A percentile compares a stretch with the other conserved stretches of the same genome.
phyloP scores from a whole-genome alignment of 2,329 filamentous ascomycete genomes.

The Penicillium crustosum region DNA sequence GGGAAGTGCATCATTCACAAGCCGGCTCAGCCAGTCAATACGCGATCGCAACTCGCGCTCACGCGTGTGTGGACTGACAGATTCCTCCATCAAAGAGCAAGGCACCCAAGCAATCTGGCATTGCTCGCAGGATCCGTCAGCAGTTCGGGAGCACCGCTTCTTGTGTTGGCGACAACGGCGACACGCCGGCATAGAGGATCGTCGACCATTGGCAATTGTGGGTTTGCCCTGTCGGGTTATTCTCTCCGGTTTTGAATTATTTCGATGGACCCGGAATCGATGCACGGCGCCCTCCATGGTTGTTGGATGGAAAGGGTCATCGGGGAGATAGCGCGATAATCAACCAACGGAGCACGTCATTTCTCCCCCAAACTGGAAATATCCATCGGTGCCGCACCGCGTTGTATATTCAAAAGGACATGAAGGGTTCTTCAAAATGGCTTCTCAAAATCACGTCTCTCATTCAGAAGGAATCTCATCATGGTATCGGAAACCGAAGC shows the following conservation, averaged over 20 bases:
- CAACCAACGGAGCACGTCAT: not conserved
- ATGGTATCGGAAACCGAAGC: not conserved
- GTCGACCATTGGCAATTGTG: not conserved
- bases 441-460: not conserved
- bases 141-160: not conserved
- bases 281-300: not conserved
- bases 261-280: not conserved
- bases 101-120: not conserved
- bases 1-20: not conserved
- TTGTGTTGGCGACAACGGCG: not conserved
- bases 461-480: not conserved
- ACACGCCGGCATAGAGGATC: not conserved
- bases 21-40: not conserved
- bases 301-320: not conserved
- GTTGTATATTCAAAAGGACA: not conserved
- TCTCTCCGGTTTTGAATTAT: not conserved
- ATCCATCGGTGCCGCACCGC: not conserved
- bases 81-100: not conserved
- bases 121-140: not conserved
- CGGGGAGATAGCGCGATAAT: not conserved
- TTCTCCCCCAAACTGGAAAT: not conserved
- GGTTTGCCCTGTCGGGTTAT: not conserved
- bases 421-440: not conserved
- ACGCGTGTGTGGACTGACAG: not conserved
- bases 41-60: not conserved